A percentile compares a stretch with the other conserved stretches of the same genome.
Conservation (phyloP, 2,329 filamentous ascomycete genomes). For the Aschersonia sp. region DNA sequence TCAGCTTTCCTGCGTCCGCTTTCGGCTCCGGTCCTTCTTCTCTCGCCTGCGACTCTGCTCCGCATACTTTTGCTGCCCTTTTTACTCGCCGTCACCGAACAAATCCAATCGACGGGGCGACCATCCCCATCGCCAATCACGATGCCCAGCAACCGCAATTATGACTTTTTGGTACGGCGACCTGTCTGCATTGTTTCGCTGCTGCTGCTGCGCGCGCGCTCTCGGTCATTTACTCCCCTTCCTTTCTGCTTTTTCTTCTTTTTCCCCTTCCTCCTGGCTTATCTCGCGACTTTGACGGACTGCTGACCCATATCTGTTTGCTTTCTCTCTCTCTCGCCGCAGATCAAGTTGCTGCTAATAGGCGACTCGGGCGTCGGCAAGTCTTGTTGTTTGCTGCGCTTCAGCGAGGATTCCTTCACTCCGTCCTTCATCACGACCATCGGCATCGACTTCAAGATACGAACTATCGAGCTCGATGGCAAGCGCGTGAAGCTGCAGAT, state of each 20-base stretch:
- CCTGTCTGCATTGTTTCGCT: neutral
- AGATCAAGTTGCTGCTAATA: slow-evolving; percentile 96
- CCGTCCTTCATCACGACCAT: slow-evolving; percentile 98
- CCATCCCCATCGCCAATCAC: slow-evolving; percentile 15
- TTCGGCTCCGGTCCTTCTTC: too few species aligned
- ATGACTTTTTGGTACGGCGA: slow-evolving; percentile 81
- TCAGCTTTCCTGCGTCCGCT: too few species aligned
- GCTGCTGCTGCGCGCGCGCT: slow-evolving; percentile 3
- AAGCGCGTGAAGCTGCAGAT: slow-evolving; percentile 99
- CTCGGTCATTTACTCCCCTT: neutral
- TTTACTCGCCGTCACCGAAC: neutral
- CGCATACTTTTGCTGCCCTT: too few species aligned
- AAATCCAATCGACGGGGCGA: slow-evolving; percentile 1
- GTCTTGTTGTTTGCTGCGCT: slow-evolving; percentile 90
- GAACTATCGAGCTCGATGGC: slow-evolving; percentile 96
- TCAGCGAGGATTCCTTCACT: slow-evolving; percentile 95
- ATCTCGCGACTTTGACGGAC: too few species aligned
- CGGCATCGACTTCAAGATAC: slow-evolving; percentile 99
- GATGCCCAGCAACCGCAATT: slow-evolving; percentile 97
- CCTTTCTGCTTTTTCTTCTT: neutral
- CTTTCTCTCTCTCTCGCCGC: neutral
- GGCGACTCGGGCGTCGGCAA: slow-evolving; percentile 95
- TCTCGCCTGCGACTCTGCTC: too few species aligned
- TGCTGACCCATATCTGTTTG: too few species aligned
- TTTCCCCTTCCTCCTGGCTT: neutral